These are phyloP conservation scores for Basipetospora chlamydospora DNA, from an alignment of 2,329 filamentous ascomycete genomes.

Conservation along the genomic window DNA sequence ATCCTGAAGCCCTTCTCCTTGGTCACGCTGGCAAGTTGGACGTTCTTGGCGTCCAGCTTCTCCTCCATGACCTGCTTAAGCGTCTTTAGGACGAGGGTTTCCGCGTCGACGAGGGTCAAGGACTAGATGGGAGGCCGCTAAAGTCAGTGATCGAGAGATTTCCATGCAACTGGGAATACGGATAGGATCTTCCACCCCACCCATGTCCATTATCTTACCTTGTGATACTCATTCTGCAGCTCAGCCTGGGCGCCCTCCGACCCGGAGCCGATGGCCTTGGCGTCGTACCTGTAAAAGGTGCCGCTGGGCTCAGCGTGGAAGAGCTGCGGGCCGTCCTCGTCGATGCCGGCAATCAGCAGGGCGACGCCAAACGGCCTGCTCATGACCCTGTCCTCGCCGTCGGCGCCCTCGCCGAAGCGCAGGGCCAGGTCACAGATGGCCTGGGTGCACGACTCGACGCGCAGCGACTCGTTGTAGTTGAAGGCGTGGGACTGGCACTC, in stretches of 20 bases:
- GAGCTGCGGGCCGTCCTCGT: conserved; percentile 91
- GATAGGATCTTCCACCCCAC: no score
- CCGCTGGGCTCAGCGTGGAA: conserved; percentile 97
- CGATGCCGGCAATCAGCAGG: conserved; percentile 87
- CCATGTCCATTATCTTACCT: no score
- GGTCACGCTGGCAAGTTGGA: conserved; percentile 93
- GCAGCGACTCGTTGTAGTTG: conserved; percentile 90
- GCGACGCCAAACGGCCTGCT: conserved; percentile 93
- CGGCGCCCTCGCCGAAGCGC: conserved; percentile 91
- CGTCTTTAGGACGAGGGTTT: conserved; percentile 92
- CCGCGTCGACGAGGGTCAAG: conserved; percentile 79
- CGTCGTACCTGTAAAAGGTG: conserved; percentile 98
- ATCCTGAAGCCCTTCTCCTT: conserved; percentile 97
- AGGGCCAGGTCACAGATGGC: conserved; percentile 95
- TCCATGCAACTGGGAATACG: no score
- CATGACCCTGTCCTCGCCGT: conserved; percentile 98
- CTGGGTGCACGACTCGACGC: conserved; percentile 96
- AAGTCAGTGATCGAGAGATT: no score
- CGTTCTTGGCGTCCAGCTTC: conserved; percentile 97
- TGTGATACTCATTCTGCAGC: conserved; percentile 97
- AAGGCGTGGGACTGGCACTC: conserved; percentile 95
- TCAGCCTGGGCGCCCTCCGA: conserved; percentile 96
- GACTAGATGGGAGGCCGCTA: conserved; percentile 38
- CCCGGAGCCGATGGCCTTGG: conserved; percentile 94
- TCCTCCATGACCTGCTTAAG: conserved; percentile 99